Evolutionary conservation across 345 rosid species (phyloP).

Genomic region (Reutealis trisperma): DNA sequence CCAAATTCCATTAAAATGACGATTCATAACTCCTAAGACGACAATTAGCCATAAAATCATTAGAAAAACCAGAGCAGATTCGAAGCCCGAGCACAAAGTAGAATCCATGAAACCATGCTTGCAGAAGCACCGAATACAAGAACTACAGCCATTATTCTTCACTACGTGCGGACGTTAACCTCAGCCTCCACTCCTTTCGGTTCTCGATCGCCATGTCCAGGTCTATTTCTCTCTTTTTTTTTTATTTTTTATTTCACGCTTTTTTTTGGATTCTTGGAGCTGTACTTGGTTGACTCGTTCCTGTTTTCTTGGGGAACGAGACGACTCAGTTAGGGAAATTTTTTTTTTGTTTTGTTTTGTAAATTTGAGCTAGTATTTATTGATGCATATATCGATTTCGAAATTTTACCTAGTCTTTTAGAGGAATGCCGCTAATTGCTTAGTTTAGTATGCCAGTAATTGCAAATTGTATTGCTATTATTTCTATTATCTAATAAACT

Average conservation of each 20-base stretch:
- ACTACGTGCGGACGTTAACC: slow-evolving; percentile 24
- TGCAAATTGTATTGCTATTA: too few relatives aligned
- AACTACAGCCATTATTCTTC: slow-evolving; percentile 5
- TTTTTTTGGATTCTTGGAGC: background rate
- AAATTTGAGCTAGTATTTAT: background rate
- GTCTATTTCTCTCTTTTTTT: slow-evolving; percentile 22
- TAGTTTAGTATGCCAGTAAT: background rate
- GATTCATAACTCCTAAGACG: background rate
- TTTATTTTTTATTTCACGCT: background rate
- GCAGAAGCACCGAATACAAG: slow-evolving; percentile 11
- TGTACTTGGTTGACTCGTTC: background rate
- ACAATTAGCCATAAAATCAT: background rate
- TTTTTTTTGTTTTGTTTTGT: background rate
- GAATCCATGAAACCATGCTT: slow-evolving; percentile 57
- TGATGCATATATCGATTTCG: background rate
- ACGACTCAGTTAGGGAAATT: background rate
- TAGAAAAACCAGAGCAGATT: background rate
- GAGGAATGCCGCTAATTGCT: background rate
- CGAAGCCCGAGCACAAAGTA: background rate
- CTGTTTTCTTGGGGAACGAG: background rate
- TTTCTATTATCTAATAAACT: too few relatives aligned
- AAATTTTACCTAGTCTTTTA: background rate
- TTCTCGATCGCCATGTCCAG: slow-evolving; percentile 58
- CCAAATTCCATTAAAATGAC: background rate
- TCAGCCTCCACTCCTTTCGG: background rate